Base-by-base conservation (phyloP, 148 eudicot genomes). In the Agrostemma githago region DNA sequence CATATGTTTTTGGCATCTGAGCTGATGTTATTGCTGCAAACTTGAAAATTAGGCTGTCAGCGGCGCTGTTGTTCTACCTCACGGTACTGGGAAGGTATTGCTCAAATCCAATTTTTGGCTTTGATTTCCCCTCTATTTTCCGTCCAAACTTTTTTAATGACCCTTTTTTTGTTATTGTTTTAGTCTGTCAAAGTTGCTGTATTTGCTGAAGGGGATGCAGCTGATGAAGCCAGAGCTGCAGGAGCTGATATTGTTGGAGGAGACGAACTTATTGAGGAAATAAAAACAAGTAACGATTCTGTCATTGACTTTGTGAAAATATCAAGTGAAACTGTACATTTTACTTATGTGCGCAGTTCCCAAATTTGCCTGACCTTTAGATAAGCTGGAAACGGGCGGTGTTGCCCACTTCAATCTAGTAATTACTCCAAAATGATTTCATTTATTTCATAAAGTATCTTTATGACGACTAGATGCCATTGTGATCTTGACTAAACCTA, bases 241-340 rank as follows among this genome's bases (percentile, higher is more conserved):
- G 98, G 98, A 69, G 98, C 98, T 73, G 92, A 90, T 83, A 44
- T 89, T 85, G 97, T 94, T 80, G 98, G 98, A 11, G 93, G 90
- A 44, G 84, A 80, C 76, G 97, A 94, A 56, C 88, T 94, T 67
- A 86, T 91, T 68, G 96, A 92, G 73, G 85, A 77, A 79, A 87
- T 91, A 5, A 82, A 79, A 74, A 86, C 82, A 73, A 93, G 97
- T 90, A 82, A 77, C 62, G 38, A 44, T 46, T 48, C 63, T 58
- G 11, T 59, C 59, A 64, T 73, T 74, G 61, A 61, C 61, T 56
- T 5, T 62, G 2, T 68, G 20, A 71, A 48, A 12, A 21, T 20
- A 21, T 20, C 43, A 38, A 62, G 39, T 57, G 26, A 11, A 5
- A n/a, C 4, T 56, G 37, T 46, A 66, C 51, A n/a, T 8, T 8